These are phyloP conservation scores for Penicilliopsis zonata DNA, from an alignment of 495 filamentous ascomycete species.

Conservation along the genomic window DNA sequence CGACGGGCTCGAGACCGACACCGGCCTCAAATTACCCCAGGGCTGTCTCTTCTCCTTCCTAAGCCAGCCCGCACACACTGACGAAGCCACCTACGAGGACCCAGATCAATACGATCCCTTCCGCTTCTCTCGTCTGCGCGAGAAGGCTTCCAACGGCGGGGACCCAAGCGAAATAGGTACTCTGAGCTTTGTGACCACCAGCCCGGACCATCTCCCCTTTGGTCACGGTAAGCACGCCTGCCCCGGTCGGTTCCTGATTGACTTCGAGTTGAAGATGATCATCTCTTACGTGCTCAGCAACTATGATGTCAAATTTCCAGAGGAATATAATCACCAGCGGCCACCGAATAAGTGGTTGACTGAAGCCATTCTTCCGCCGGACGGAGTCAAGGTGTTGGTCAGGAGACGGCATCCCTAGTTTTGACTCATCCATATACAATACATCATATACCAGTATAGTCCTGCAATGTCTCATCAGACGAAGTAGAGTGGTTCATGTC, in stretches of 20 bases:
- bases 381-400: constrained; percentile 14
- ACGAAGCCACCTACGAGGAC: constrained; percentile 16
- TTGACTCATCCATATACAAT: too few relatives aligned
- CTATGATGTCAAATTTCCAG: constrained; percentile 15
- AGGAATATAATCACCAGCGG: constrained; percentile 11
- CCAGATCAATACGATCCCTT: constrained; percentile 21
- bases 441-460: too few relatives aligned
- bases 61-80: constrained; percentile 15
- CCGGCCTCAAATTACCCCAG: constrained; percentile 20
- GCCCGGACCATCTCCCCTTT: constrained; percentile 8
- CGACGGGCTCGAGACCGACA: constrained; percentile 7
- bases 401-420: too few relatives aligned
- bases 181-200: constrained; percentile 9
- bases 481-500: too few relatives aligned
- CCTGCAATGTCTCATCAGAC: too few relatives aligned
- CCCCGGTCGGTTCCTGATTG: constrained; percentile 13
- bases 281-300: constrained; percentile 15
- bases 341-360: constrained; percentile 17
- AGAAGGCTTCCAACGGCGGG: constrained; percentile 2
- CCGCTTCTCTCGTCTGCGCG: constrained; percentile 15
- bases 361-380: constrained; percentile 15
- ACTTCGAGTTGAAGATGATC: constrained; percentile 17
- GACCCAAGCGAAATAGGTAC: constrained; percentile 2
- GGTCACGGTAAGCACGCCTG: constrained; percentile 8
- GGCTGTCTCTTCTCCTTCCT: constrained; percentile 17